Evolutionary conservation across 176 grass and related monocot genomes (phyloP).

Genomic region (maize (Zea mays)): DNA sequence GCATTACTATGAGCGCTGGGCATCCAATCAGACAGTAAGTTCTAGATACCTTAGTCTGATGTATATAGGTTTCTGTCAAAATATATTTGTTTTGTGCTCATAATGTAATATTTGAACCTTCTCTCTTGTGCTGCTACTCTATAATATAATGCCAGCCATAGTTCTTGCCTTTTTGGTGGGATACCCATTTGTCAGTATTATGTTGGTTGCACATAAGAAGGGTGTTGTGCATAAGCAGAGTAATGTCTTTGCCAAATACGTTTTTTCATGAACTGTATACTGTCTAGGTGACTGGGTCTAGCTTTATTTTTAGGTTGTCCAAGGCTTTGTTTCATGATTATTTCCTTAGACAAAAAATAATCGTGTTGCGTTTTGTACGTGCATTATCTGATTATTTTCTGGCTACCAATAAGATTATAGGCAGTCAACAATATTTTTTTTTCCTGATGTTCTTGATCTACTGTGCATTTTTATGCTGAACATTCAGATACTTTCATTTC

Average conservation of each 20-base stretch:
- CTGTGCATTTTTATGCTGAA: background rate
- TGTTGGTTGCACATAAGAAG: conserved; percentile 3
- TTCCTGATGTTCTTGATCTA: background rate
- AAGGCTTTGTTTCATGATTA: background rate
- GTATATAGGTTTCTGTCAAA: conserved; percentile 30
- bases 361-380: no score
- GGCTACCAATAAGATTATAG: no score
- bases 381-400: no score
- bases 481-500: background rate
- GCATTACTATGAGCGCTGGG: conserved; percentile 98
- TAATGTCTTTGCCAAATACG: background rate
- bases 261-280: background rate
- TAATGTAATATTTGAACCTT: conserved; percentile 1
- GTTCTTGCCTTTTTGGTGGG: background rate
- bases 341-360: conserved; percentile 6
- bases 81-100: conserved; percentile 17
- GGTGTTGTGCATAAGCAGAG: background rate
- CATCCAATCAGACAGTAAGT: conserved; percentile 90
- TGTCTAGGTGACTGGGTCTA: background rate
- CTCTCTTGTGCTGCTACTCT: background rate
- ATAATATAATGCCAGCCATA: background rate
- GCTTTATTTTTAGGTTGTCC: conserved; percentile 25
- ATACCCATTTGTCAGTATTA: background rate
- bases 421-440: background rate
- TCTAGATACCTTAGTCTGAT: conserved; percentile 31